Percentiles rank a stretch among this genome's conserved stretches.
phyloP scores from a whole-genome alignment of 192 early-diverging fungal species.

The Geranomyces variabilis region DNA sequence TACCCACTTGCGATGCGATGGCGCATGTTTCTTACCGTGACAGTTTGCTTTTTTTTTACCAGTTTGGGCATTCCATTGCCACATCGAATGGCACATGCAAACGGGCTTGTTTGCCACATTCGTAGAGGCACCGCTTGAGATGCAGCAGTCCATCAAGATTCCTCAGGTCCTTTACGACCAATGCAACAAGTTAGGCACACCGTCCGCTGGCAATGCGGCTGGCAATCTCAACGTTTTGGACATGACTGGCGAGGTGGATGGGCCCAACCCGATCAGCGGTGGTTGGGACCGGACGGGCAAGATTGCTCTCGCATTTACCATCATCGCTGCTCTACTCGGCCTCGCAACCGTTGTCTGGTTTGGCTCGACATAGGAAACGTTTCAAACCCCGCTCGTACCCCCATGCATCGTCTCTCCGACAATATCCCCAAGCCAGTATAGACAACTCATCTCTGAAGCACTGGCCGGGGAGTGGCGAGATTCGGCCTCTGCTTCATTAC shows the following conservation, averaged over 20 bases:
- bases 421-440: too few relatives aligned
- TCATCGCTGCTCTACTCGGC: constrained; percentile 74
- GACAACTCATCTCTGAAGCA: too few relatives aligned
- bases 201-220: constrained; percentile 71
- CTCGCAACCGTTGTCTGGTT: constrained; percentile 79
- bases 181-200: constrained; percentile 63
- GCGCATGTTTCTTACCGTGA: too few relatives aligned
- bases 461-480: too few relatives aligned
- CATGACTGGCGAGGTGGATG: constrained; percentile 58
- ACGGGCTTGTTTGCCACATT: constrained; percentile 72
- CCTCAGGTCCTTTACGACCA: constrained; percentile 63
- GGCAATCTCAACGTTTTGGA: constrained; percentile 67
- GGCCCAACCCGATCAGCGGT: constrained; percentile 56
- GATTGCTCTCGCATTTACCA: constrained; percentile 70
- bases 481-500: too few relatives aligned
- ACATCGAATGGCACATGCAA: constrained; percentile 78
- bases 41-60: not conserved
- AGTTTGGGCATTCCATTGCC: constrained; percentile 86
- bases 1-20: too few relatives aligned
- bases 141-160: constrained; percentile 55
- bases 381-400: too few relatives aligned
- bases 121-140: constrained; percentile 72
- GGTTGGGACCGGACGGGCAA: constrained; percentile 70
- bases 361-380: constrained; percentile 22
- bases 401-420: too few relatives aligned